Base-by-base conservation (phyloP, 371 early-diverging fungal species). In the Funneliformis caledonium region DNA sequence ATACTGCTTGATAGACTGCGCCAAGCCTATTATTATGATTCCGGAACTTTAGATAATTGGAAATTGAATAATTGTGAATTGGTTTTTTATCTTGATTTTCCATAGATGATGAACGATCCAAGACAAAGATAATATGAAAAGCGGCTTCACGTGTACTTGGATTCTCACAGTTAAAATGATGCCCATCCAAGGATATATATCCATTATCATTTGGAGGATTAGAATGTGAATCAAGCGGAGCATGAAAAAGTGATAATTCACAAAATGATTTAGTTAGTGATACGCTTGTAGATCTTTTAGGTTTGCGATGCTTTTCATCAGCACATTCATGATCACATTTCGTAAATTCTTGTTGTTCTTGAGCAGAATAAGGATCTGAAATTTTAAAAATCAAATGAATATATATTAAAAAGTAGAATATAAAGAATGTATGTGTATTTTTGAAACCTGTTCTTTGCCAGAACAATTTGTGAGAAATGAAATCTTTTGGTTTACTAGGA, bases 371-470 rank as follows among this genome's bases (percentile, higher is more conserved):
- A n/a, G 45, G 43, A 76, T 61, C 83, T 76, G 2, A 81, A 77
- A 61, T 83, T 75, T 2, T 33, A 47, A 26, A 10, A 47, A 10
- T 0, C 0, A 47, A 3, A 47, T 47, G 5, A 2, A n/a, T n/a
- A n/a, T n/a, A 4, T 9, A 47, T 9, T 50, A 50, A 45, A 72
- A 2, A 19, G n/a, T 10, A 48, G 50, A 3, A 50, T 6, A 6
- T 45, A 11, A 6, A n/a, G n/a, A n/a, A n/a, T n/a, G 52, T 7
- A n/a, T 60, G n/a, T 59, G 22, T 5, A 72, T 42, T 37, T 64
- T 80, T 48, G 69, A 84, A 84, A 31, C 81, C 82, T 31, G 80
- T 72, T 42, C 83, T 26, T 68, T 82, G 70, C 84, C 84, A 84
- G 68, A 56, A 81, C n/a, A 81, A 45, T 7, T 16, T 2, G 31